Conservation (phyloP, 148 eudicot species). For the Rhododendron ovatum region DNA sequence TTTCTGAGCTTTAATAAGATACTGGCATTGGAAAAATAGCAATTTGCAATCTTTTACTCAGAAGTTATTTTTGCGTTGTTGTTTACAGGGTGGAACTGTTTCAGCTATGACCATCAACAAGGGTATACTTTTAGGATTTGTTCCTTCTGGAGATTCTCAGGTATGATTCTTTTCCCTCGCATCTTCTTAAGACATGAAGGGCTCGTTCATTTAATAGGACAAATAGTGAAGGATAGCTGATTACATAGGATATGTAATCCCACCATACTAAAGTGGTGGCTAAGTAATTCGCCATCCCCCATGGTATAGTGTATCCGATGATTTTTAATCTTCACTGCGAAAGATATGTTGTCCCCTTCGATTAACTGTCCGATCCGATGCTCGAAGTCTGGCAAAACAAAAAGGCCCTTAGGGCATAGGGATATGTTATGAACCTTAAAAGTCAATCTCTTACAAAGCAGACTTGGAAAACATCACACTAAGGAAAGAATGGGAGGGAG, state of each 20-base stretch:
- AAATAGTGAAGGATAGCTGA: neutral
- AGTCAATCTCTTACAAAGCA: neutral
- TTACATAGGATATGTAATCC: neutral
- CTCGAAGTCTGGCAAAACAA: neutral
- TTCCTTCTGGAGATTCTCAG: conserved; percentile 81
- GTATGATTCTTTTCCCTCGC: conserved; percentile 25
- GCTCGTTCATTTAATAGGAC: neutral
- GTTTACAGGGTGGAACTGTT: conserved; percentile 82
- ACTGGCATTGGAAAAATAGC: neutral
- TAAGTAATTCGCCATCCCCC: neutral
- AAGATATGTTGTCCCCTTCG: neutral
- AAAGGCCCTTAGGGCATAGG: neutral
- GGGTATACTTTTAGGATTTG: conserved; percentile 93
- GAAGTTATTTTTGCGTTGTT: neutral
- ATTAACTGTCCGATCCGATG: neutral
- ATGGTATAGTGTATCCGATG: neutral
- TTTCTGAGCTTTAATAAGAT: neutral
- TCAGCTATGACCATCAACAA: conserved; percentile 88
- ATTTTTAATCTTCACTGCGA: neutral
- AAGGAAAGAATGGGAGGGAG: neutral
- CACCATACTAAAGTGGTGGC: neutral
- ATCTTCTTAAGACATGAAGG: neutral
- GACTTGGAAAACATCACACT: neutral
- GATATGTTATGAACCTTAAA: neutral
- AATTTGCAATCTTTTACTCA: neutral